Evolutionary conservation across 148 eudicot genomes (phyloP).

Genomic region (Amaranthus palmeri): DNA sequence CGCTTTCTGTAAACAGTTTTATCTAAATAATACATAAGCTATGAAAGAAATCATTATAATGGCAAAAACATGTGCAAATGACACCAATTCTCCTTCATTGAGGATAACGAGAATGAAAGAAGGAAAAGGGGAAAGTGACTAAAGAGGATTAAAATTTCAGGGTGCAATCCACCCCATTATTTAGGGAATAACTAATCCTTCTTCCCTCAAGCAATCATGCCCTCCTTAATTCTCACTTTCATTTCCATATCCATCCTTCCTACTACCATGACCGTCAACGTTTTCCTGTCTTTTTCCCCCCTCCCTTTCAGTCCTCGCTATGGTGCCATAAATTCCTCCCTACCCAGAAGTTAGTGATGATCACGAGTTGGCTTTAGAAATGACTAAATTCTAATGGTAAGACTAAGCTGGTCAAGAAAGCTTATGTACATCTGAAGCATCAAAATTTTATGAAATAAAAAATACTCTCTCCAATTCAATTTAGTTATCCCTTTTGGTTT

Average conservation of each 20-base stretch:
- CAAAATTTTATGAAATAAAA: not conserved
- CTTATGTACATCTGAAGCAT: not conserved
- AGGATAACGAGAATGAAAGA: not conserved
- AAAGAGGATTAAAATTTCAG: not conserved
- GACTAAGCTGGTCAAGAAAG: not conserved
- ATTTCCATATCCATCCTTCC: not conserved
- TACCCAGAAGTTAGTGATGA: not conserved
- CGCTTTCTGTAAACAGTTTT: slow-evolving; percentile 40
- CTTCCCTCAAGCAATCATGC: not conserved
- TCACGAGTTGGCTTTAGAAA: not conserved
- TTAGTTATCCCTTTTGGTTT: no score
- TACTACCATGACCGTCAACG: not conserved
- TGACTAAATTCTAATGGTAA: not conserved
- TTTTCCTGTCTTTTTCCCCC: not conserved
- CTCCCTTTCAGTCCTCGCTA: not conserved
- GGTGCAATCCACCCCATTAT: not conserved
- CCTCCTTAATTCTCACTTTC: not conserved
- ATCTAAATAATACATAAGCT: not conserved
- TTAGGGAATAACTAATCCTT: not conserved
- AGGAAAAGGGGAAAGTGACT: not conserved
- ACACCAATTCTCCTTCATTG: not conserved
- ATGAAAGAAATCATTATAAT: not conserved
- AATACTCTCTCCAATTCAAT: no score
- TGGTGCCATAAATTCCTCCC: no score
- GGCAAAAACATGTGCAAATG: not conserved